Base-by-base conservation (phyloP, 2,329 filamentous ascomycete species). In the Stagonosporopsis rhizophila region DNA sequence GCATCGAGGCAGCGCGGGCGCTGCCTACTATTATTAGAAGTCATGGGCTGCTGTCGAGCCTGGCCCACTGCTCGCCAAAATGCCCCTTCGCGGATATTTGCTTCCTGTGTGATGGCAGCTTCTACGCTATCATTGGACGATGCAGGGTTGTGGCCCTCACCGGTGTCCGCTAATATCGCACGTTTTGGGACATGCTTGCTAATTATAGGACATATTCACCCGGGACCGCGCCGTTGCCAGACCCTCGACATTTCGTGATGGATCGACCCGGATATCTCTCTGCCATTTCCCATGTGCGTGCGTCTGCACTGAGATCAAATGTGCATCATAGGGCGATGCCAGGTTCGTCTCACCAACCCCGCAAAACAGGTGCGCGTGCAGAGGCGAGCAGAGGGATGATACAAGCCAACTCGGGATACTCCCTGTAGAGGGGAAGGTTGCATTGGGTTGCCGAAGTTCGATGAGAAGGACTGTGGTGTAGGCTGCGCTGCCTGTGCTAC, bases 161-260 rank as follows among this genome's bases (percentile, higher is more conserved):
- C 53, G 47, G 47, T 35, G 47, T 38, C 47, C 44, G 47, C 47
- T 56, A 56, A 56, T 32, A 27, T 42, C 49, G 11, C 8, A 34
- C 25, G 9, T 5, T 34, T 37, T 17, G 3, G 44, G 53, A 22
- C 15, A 34, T 2, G 7, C 12, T 5, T 59, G 66, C 62, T 72
- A 72, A 70, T 72, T 72, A 70, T 66, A 66, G 69, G 68, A 62
- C 61, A 64, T 65, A 64, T 67, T 51, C 44, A 30, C 37, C 59
- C 22, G 39, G 47, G 28, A 30, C 37, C 22, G 35, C 32, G 47
- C 28, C 38, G 53, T 44, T 52, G 47, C 17, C 42, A 46, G 44
- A 52, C 47, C 44, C 47, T 56, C 47, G 45, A 47, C 40, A 23
- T 23, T 28, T 37, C 14, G 17, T 34, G 30, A 30, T 51, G 34